A percentile compares a stretch with the other conserved stretches of the same genome.
Evolutionary conservation across 2,329 filamentous ascomycete species (phyloP).

Genomic region (Cladosporium sp.): DNA sequence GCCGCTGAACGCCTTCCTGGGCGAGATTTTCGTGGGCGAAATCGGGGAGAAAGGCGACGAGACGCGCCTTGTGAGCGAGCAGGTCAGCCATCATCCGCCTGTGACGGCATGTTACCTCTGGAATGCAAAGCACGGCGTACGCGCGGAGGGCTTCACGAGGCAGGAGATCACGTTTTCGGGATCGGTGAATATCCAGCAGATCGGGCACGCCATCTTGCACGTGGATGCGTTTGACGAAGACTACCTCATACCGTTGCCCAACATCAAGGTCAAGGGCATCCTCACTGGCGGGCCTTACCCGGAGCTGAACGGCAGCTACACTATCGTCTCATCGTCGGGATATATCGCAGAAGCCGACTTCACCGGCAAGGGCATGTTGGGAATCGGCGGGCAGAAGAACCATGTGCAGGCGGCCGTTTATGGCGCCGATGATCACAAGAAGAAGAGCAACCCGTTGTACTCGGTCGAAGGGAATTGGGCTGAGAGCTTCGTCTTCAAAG

Average conservation of each 20-base stretch:
- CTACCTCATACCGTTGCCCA: slow-evolving; percentile 49
- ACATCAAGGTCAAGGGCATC: slow-evolving; percentile 50
- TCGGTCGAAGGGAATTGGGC: slow-evolving; percentile 47
- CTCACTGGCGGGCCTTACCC: slow-evolving; percentile 48
- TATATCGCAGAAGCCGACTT: slow-evolving; percentile 48
- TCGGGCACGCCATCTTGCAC: slow-evolving; percentile 48
- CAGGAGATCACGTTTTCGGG: slow-evolving; percentile 52
- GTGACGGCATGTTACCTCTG: slow-evolving; percentile 52
- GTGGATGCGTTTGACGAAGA: slow-evolving; percentile 49
- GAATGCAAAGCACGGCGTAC: slow-evolving; percentile 47
- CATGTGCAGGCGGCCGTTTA: slow-evolving; percentile 44
- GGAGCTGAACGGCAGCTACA: slow-evolving; percentile 46
- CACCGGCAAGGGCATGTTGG: slow-evolving; percentile 45
- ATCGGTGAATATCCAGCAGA: slow-evolving; percentile 50
- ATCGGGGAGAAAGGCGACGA: slow-evolving; percentile 41
- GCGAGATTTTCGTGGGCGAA: slow-evolving; percentile 50
- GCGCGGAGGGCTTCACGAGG: slow-evolving; percentile 50
- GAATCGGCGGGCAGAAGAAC: slow-evolving; percentile 46
- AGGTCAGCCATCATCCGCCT: slow-evolving; percentile 51
- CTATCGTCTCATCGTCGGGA: slow-evolving; percentile 46
- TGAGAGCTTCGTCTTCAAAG: slow-evolving; percentile 42
- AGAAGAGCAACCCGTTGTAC: slow-evolving; percentile 40
- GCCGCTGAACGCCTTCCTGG: slow-evolving; percentile 54
- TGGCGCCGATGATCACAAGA: slow-evolving; percentile 31
- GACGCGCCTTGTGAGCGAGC: slow-evolving; percentile 47